phyloP scores from a whole-genome alignment of 2,329 filamentous ascomycete species.

The Sclerotinia borealis region DNA sequence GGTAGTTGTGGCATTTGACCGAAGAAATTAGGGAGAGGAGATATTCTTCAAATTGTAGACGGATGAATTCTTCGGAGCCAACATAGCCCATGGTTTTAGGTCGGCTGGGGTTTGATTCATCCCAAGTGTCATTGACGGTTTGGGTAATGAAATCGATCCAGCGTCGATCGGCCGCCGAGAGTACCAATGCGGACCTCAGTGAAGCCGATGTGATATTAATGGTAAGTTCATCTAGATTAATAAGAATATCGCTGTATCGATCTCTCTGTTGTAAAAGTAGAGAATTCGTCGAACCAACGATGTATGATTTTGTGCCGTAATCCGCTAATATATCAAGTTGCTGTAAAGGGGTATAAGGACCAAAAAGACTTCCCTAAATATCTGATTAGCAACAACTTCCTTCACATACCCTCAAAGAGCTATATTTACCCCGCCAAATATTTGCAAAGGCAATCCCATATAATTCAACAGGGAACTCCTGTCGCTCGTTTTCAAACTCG shows the following conservation, averaged over 20 bases:
- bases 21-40: conserved; percentile 80
- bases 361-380: conserved; percentile 77
- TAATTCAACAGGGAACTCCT: conserved; percentile 83
- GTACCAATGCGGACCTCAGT: conserved; percentile 64
- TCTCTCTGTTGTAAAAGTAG: conserved; percentile 90
- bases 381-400: background rate
- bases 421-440: conserved; percentile 73
- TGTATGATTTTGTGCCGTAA: conserved; percentile 91
- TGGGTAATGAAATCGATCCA: conserved; percentile 97
- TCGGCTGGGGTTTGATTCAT: conserved; percentile 77
- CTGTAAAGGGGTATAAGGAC: conserved; percentile 92
- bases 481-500: conserved; percentile 86
- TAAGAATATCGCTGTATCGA: conserved; percentile 90
- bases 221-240: conserved; percentile 87
- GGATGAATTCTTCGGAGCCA: conserved; percentile 95
- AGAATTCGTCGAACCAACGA: conserved; percentile 95
- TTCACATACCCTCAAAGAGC: too few relatives aligned
- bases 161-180: conserved; percentile 81
- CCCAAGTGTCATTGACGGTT: conserved; percentile 93
- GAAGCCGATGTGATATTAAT: conserved; percentile 79
- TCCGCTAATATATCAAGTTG: conserved; percentile 92
- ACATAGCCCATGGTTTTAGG: conserved; percentile 95
- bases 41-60: conserved; percentile 96
- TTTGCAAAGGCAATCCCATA: conserved; percentile 89
- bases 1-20: conserved; percentile 79